Evolutionary conservation across 805 yeast genomes (phyloP).

Genomic region (Kodamaea lidongshanica): DNA sequence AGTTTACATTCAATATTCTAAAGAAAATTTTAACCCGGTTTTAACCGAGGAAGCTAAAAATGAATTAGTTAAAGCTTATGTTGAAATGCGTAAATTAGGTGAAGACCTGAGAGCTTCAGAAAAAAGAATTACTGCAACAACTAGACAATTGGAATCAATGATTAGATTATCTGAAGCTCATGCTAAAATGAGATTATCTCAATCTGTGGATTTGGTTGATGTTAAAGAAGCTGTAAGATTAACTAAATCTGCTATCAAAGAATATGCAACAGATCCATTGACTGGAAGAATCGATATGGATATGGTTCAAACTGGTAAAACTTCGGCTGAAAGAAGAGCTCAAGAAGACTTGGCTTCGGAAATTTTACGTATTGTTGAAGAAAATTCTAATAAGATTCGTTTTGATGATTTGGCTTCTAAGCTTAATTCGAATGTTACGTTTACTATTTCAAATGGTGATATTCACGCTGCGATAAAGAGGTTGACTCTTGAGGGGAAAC

Average conservation of each 20-base stretch:
- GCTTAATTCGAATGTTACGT: conserved; percentile 60
- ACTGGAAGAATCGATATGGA: conserved; percentile 98
- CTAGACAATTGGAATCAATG: conserved; percentile 95
- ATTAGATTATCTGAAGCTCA: conserved; percentile 93
- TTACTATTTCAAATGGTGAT: conserved; percentile 64
- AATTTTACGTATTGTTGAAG: conserved; percentile 47
- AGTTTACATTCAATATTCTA: conserved; percentile 88
- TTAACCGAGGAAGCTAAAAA: conserved; percentile 75
- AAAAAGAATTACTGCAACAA: conserved; percentile 93
- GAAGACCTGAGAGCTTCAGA: conserved; percentile 85
- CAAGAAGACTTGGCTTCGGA: conserved; percentile 68
- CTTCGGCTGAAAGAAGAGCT: conserved; percentile 74
- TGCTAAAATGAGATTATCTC: conserved; percentile 87
- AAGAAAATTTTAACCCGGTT: conserved; percentile 73
- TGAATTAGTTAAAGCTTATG: conserved; percentile 82
- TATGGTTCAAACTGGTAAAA: conserved; percentile 91
- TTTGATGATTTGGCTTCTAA: conserved; percentile 54
- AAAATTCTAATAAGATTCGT: conserved; percentile 43
- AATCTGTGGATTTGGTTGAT: conserved; percentile 66
- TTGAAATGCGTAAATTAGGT: conserved; percentile 89
- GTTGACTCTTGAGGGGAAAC: conserved; percentile 64
- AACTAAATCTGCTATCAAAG: conserved; percentile 90
- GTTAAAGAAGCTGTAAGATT: conserved; percentile 91
- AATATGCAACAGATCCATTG: conserved; percentile 95
- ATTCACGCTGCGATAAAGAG: conserved; percentile 61